A percentile compares a stretch with the other conserved stretches of the same genome.
phyloP scores from a whole-genome alignment of 768 basidiomycete genomes.

The Galerina marginata region DNA sequence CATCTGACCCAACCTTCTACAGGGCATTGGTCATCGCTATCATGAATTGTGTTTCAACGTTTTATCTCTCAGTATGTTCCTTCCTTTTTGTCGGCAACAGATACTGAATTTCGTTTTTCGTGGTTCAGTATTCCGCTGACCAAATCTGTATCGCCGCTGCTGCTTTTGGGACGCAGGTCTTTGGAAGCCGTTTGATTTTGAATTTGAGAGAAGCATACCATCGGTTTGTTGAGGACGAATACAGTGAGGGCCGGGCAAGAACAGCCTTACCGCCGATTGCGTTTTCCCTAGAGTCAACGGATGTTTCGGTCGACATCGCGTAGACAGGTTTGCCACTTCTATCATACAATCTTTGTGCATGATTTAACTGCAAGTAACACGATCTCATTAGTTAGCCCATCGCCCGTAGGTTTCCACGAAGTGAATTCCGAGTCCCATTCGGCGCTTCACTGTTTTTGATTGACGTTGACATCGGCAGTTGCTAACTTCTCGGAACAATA shows the following conservation, averaged over 20 bases:
- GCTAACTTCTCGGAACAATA: too few species aligned
- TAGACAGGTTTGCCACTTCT: too few species aligned
- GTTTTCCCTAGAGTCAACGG: not conserved
- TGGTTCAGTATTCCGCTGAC: not conserved
- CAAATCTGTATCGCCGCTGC: not conserved
- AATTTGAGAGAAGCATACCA: conserved; percentile 8
- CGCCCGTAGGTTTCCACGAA: too few species aligned
- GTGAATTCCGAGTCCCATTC: too few species aligned
- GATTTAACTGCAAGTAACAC: too few species aligned
- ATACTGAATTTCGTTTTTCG: not conserved
- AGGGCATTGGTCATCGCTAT: not conserved
- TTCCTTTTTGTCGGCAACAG: not conserved
- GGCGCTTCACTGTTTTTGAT: too few species aligned
- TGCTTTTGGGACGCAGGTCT: not conserved
- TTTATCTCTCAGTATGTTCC: not conserved
- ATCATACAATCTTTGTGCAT: too few species aligned
- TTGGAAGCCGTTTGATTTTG: conserved; percentile 3
- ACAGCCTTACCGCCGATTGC: not conserved
- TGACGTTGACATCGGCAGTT: too few species aligned
- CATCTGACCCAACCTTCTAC: not conserved
- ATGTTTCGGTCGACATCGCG: too few species aligned
- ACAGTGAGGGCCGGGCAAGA: not conserved
- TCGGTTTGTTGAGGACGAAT: conserved; percentile 4
- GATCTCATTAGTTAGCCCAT: too few species aligned
- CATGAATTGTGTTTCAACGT: not conserved